Percentiles rank a stretch among this genome's conserved stretches.
These are phyloP conservation scores for Coffea eugenioides DNA, from an alignment of 257 asterid species.

Conservation along the genomic window DNA sequence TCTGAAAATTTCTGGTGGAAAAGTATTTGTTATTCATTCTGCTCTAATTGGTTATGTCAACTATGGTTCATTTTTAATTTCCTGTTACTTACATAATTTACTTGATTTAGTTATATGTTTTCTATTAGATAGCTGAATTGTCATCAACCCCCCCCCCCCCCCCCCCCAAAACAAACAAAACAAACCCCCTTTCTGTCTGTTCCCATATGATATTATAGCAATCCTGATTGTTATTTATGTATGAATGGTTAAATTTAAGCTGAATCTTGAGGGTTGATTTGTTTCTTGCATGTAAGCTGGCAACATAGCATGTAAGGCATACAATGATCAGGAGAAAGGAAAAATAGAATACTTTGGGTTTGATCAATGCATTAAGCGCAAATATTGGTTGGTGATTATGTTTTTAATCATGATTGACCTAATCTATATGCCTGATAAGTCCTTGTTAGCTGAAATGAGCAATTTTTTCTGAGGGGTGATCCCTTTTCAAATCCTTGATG, in stretches of 20 bases:
- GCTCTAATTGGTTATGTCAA: background rate
- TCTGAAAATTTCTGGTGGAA: conserved; percentile 26
- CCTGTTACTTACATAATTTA: background rate
- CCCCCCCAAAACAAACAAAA: no score
- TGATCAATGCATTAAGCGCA: no score
- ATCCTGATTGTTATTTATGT: background rate
- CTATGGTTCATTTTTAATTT: background rate
- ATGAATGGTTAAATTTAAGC: background rate
- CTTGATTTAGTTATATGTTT: background rate
- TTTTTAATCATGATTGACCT: background rate
- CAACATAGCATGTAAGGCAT: background rate
- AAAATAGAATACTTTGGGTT: background rate
- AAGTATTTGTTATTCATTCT: background rate
- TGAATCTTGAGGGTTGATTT: background rate
- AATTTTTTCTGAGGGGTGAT: background rate
- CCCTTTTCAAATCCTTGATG: background rate
- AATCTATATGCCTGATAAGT: background rate
- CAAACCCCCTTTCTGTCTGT: background rate
- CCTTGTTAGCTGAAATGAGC: background rate
- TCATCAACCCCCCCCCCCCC: background rate
- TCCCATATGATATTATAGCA: background rate
- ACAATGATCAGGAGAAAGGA: background rate
- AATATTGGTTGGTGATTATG: background rate
- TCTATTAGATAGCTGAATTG: background rate
- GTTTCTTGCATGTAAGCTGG: background rate